Evolutionary conservation across 305 asterid species (phyloP).

Genomic region (Plantago coronopus): DNA sequence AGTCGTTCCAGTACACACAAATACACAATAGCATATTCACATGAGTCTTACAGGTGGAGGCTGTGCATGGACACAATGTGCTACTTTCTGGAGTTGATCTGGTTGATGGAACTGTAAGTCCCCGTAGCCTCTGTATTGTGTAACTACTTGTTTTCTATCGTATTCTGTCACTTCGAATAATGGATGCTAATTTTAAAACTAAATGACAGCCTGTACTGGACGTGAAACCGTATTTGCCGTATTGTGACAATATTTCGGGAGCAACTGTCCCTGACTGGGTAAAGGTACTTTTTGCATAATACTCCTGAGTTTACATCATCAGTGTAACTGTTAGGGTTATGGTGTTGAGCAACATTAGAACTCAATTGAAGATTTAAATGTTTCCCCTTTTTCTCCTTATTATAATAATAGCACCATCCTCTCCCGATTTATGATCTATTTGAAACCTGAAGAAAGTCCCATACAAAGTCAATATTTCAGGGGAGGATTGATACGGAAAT

Average conservation of each 20-base stretch:
- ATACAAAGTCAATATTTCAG: too few species aligned
- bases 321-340: not conserved
- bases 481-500: too few species aligned
- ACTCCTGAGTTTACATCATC: not conserved
- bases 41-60: slow-evolving; percentile 57
- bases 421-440: too few species aligned
- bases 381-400: slow-evolving; percentile 1
- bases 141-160: not conserved
- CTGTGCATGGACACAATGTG: slow-evolving; percentile 47
- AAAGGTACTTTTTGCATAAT: slow-evolving; percentile 43
- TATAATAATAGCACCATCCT: not conserved
- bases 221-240: slow-evolving; percentile 89
- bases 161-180: too few species aligned
- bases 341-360: too few species aligned
- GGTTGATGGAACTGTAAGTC: slow-evolving; percentile 86
- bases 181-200: slow-evolving; percentile 22
- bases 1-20: not conserved
- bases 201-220: slow-evolving; percentile 81
- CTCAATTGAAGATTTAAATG: not conserved
- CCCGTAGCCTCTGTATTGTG: slow-evolving; percentile 5
- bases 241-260: slow-evolving; percentile 70
- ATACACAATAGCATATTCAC: slow-evolving; percentile 14
- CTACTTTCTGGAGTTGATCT: slow-evolving; percentile 89
- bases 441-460: too few species aligned
- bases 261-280: slow-evolving; percentile 90